phyloP scores from a whole-genome alignment of 2,329 filamentous ascomycete genomes.

The Huntiella decipiens region DNA sequence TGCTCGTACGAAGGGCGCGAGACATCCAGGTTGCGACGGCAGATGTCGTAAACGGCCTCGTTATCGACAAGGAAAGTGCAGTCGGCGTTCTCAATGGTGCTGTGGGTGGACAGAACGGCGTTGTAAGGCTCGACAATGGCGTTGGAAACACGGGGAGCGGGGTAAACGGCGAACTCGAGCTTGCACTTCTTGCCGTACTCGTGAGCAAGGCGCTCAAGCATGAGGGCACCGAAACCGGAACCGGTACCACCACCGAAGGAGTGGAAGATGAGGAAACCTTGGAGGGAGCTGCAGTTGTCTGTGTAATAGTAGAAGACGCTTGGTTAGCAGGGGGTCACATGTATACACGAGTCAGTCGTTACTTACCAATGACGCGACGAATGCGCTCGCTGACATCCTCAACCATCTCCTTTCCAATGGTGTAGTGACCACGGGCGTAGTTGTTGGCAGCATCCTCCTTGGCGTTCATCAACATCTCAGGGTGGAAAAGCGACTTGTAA shows the following conservation, averaged over 20 bases:
- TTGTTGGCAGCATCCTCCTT: slow-evolving; percentile 66
- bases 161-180: slow-evolving; percentile 57
- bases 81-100: slow-evolving; percentile 61
- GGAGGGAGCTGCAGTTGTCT: slow-evolving; percentile 57
- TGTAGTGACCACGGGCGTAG: slow-evolving; percentile 60
- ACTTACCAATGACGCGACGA: slow-evolving; percentile 47
- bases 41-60: slow-evolving; percentile 59
- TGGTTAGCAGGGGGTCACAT: neutral
- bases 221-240: slow-evolving; percentile 52
- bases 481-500: slow-evolving; percentile 54
- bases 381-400: slow-evolving; percentile 51
- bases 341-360: neutral
- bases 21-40: slow-evolving; percentile 52
- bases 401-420: slow-evolving; percentile 58
- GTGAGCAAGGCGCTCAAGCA: slow-evolving; percentile 53
- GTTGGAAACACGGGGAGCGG: slow-evolving; percentile 49
- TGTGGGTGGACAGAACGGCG: slow-evolving; percentile 53
- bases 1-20: slow-evolving; percentile 51
- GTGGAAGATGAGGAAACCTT: slow-evolving; percentile 58
- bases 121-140: slow-evolving; percentile 60
- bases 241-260: slow-evolving; percentile 56
- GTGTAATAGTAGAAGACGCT: neutral
- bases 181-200: slow-evolving; percentile 63
- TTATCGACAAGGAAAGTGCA: slow-evolving; percentile 63
- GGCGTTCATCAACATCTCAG: slow-evolving; percentile 51